Base-by-base conservation (phyloP, 805 yeast genomes). In the Pichia heedii region DNA sequence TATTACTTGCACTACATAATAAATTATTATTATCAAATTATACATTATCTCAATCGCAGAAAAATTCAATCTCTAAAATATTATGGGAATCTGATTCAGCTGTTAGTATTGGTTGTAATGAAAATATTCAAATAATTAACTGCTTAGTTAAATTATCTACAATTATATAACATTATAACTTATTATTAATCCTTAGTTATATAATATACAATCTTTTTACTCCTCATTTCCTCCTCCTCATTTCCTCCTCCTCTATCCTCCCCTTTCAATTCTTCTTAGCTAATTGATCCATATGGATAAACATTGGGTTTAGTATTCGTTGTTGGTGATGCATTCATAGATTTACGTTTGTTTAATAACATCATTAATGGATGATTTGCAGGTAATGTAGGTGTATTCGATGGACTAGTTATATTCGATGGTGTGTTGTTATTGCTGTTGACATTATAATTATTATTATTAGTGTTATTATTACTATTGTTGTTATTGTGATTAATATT, bases 91-190 rank as follows among this genome's bases (percentile, higher is more conserved):
- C 86, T 0, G 97, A 90, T 60, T 73, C 76, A 40, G 73, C 79
- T 42, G 67, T 90, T 43, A 73, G 79, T 42, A 86, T 79, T 56
- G 98, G 98, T 15, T 77, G 95, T 4, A 94, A 88, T 54, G 98
- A 90, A 59, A 86, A 84, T 46, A 66, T 90, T 24, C 95, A 85
- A 54, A 55, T 93, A 20, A 69, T 90, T 51, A 83, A 84, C 53
- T 68, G 87, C 51, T 54, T 77, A 26, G 55, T 74, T 11, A 69
- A 76, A 49, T 63, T 81, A n/a, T 69, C 82, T 5, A 62, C 65
- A 44, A 50, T 63, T 27, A 52, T 67, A 36, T 57, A 51, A 42
- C 18, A 19, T 16, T 24, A 36, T 22, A 27, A 9, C 2, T 24
- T 3, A 24, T 24, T 9, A 24, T 3, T 9, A 27, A 9, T 5